Evolutionary conservation across 2,329 filamentous ascomycete genomes (phyloP), one percentile per base, ranked within the genome.

Genomic region (Alternaria sp.): DNA sequence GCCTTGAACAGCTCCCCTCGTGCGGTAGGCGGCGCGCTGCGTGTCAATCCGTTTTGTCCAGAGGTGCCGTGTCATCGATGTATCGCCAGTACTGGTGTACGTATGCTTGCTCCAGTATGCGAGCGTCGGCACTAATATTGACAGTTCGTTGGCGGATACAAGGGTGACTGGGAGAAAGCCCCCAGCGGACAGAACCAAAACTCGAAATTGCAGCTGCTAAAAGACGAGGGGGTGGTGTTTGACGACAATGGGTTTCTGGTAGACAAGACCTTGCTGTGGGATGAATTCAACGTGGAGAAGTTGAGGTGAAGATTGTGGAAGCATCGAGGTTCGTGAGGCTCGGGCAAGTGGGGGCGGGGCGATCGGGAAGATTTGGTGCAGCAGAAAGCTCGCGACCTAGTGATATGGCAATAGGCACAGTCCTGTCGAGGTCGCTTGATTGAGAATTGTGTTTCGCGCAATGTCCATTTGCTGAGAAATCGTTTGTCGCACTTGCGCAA

Each of bases 11-110:
- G 91, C 22, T 92, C 90, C 4, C 90, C 92, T 2, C 84, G 92
- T 42, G 92, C 92, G 0, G 87, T 95, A 5, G 92, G 92, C 16
- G 92, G 91, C 60, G 91, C 91, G 2, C 82, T 96, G 72, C 86
- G 90, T 18, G 82, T 80, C 36, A 96, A 96, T 74, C 92, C 92
- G 0, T 96, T 94, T 70, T 92, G 93, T 14, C 92, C 93, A 0
- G 85, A 87, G 34, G 90, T 94, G 5, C 93, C 92, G 1, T 96
- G 92, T 68, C 92, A 96, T 78, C 86, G 93, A 9, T 90, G 94
- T 22, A 86, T 96, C 47, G 91, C 91, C 6, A 89, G 88, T 41
- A 89, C 89, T 52, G 89, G 91, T 12, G 83, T 84, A n/a, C 77
- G 80, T 69, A 5, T 26, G 11, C 43, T 26, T 12, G 16, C 16